phyloP scores from a whole-genome alignment of 805 yeast genomes.

The Ogataea polymorpha region DNA sequence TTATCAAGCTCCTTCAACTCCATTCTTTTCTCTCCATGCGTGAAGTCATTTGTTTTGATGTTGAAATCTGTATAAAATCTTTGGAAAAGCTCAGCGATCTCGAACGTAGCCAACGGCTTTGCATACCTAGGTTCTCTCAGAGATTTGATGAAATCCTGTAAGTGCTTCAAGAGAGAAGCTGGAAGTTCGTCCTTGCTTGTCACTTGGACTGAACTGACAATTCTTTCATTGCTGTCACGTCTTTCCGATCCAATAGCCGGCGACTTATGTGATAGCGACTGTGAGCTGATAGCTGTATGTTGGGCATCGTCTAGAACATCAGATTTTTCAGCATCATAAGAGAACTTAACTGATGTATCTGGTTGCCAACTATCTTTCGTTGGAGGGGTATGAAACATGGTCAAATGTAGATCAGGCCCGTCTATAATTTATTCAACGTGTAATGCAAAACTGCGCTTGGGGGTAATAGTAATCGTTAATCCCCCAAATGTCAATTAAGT shows the following conservation, averaged over 20 bases:
- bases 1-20: constrained; percentile 25
- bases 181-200: constrained; percentile 29
- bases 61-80: constrained; percentile 32
- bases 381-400: constrained; percentile 36
- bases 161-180: constrained; percentile 18
- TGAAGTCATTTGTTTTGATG: constrained; percentile 15
- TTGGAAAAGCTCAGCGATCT: constrained; percentile 35
- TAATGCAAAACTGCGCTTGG: neutral
- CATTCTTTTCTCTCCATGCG: constrained; percentile 19
- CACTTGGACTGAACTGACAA: constrained; percentile 16
- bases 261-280: neutral
- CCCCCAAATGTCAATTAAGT: too few species aligned
- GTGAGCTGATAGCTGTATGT: neutral
- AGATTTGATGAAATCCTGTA: constrained; percentile 30
- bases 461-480: too few species aligned
- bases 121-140: constrained; percentile 35
- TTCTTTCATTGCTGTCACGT: constrained; percentile 4
- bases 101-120: constrained; percentile 34
- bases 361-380: constrained; percentile 31
- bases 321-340: constrained; percentile 18
- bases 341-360: constrained; percentile 22
- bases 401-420: neutral
- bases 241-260: constrained; percentile 10
- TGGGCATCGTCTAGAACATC: neutral
- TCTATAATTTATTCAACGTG: neutral